phyloP scores from a whole-genome alignment of 1,284 basidiomycete species.

The Moesziomyces parantarcticus region DNA sequence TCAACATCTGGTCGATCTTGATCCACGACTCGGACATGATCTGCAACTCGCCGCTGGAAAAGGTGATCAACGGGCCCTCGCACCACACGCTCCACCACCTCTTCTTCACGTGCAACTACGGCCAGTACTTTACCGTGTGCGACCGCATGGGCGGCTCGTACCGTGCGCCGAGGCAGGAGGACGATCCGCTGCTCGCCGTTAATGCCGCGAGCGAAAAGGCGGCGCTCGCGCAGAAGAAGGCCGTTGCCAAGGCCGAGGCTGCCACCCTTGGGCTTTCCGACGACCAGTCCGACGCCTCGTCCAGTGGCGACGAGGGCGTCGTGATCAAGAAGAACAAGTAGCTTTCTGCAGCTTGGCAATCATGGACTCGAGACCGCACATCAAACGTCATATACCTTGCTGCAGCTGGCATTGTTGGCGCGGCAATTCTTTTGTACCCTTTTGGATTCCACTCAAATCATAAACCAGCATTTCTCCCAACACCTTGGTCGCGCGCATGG shows the following conservation, averaged over 20 bases:
- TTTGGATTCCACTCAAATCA: too few relatives aligned
- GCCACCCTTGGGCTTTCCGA: constrained; percentile 1
- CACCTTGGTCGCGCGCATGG: too few relatives aligned
- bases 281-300: constrained; percentile 28
- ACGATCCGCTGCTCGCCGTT: constrained; percentile 82
- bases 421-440: too few relatives aligned
- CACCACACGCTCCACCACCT: constrained; percentile 97
- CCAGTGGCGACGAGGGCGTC: constrained; percentile 40
- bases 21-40: constrained; percentile 99
- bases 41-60: constrained; percentile 88
- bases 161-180: constrained; percentile 81
- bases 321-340: constrained; percentile 24
- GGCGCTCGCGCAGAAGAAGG: constrained; percentile 17
- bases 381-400: constrained; percentile 11
- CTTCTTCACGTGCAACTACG: constrained; percentile 96
- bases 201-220: constrained; percentile 30
- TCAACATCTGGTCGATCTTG: constrained; percentile 65
- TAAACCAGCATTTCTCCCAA: too few relatives aligned
- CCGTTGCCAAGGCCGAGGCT: constrained; percentile 2
- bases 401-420: constrained; percentile 1
- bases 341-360: too few relatives aligned
- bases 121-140: constrained; percentile 94
- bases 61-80: constrained; percentile 93
- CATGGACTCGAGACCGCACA: not conserved
- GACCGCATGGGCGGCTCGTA: constrained; percentile 87